Base-by-base conservation (phyloP, 805 yeast species). In the Teunomyces gatunensis region DNA sequence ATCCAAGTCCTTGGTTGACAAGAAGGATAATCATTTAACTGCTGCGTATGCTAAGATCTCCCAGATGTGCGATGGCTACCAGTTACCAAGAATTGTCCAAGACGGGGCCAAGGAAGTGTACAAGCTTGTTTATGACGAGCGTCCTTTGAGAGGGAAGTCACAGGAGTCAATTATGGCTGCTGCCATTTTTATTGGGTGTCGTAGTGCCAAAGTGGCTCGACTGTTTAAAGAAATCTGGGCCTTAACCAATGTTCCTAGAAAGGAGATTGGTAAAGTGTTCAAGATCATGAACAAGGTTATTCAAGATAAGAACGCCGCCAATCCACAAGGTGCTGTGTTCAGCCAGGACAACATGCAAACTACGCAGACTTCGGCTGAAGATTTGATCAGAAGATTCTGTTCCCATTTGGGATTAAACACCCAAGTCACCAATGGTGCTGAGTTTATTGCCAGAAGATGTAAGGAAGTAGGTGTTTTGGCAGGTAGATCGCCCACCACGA, bases 21-120 rank as follows among this genome's bases (percentile, higher is more conserved):
- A 81, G 66, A 89, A 83, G 64, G 97, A 94, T 60, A 85, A 87
- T 54, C 94, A 89, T 21, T 74, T 92, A 44, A 87, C 90, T 50
- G 81, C 91, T 1, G 97, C 97, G 1, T 94, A 86, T 68, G 84
- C 94, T 13, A 87, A 85, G 65, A 90, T 92, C 34, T 84, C 97
- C 2, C 96, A 89, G 72, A 85, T 94, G 86, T 94, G 98, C 68
- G 99, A 94, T 64, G 97, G 97, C 10, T 94, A 89, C 55, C 94
- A 90, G 64, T 70, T 92, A 46, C 97, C 99, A 9, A 86, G 88
- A 61, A 89, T 94, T 52, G 98, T 94, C 3, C 96, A 90, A 62
- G 98, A 94, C 67, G 95, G 96, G 55, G 97, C 98, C 23, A 94
- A 94, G 64, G 97, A 94, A 68, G 96, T 95, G 21, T 94, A 87